Conservation (phyloP, 2,329 filamentous ascomycete species). For the Leptographium lundbergii region DNA sequence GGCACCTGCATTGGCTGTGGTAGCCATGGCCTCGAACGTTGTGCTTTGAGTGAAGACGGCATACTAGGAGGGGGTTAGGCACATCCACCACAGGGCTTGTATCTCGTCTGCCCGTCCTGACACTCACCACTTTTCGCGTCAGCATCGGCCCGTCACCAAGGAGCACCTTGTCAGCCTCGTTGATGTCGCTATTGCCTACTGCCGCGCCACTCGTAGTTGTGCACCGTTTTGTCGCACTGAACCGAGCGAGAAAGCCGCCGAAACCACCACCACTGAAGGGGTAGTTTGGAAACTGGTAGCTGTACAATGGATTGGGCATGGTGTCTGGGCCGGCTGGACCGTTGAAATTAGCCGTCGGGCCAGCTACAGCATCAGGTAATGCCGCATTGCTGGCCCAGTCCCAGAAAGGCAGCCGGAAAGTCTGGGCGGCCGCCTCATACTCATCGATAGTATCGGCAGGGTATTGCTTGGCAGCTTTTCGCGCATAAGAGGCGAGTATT, state of each 20-base stretch:
- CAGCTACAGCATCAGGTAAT: slow-evolving; percentile 29
- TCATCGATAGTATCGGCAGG: slow-evolving; percentile 17
- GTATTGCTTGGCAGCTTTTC: slow-evolving; percentile 32
- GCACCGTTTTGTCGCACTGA: slow-evolving; percentile 28
- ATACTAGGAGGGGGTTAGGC: slow-evolving; percentile 21
- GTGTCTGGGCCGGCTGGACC: slow-evolving; percentile 15
- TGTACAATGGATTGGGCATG: slow-evolving; percentile 37
- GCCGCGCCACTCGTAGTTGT: slow-evolving; percentile 18
- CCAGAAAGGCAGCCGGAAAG: slow-evolving; percentile 38
- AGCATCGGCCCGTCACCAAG: slow-evolving; percentile 15
- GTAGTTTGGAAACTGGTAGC: slow-evolving; percentile 35
- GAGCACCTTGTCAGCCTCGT: slow-evolving; percentile 10
- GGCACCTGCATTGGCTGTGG: slow-evolving; percentile 21
- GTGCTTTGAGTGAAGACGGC: slow-evolving; percentile 25
- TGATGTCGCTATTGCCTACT: slow-evolving; percentile 26
- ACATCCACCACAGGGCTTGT: no score
- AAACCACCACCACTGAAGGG: slow-evolving; percentile 19
- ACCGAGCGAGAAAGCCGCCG: slow-evolving; percentile 17
- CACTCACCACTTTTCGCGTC: slow-evolving; percentile 16
- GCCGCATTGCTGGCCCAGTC: slow-evolving; percentile 34
- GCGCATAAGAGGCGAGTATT: slow-evolving; percentile 33
- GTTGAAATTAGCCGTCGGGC: slow-evolving; percentile 14
- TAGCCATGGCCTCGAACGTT: slow-evolving; percentile 28
- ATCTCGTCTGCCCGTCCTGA: not conserved
- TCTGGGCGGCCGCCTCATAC: slow-evolving; percentile 33